Evolutionary conservation across 164 flowering plant species (phyloP).

Genomic region (Cinnamomum chago): DNA sequence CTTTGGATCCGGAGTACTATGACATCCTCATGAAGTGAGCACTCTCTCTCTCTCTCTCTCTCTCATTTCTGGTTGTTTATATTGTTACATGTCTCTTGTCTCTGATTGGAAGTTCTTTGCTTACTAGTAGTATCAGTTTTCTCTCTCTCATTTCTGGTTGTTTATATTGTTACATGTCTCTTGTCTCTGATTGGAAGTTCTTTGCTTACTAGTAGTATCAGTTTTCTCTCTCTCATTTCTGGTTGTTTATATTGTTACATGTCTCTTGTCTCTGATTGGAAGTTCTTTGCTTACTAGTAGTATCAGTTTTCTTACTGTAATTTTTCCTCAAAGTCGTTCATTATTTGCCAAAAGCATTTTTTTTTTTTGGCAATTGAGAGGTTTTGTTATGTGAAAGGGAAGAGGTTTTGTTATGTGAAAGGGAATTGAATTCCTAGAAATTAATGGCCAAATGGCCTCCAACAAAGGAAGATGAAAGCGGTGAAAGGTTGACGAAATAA

Average conservation of each 20-base stretch:
- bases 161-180: too few relatives aligned
- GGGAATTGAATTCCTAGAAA: too few relatives aligned
- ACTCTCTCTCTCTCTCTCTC: not conserved
- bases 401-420: too few relatives aligned
- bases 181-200: too few relatives aligned
- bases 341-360: not conserved
- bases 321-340: not conserved
- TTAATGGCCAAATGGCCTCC: too few relatives aligned
- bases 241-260: not conserved
- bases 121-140: not conserved
- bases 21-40: conserved; percentile 96
- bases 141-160: not conserved
- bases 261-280: too few relatives aligned
- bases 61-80: not conserved
- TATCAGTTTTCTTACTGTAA: not conserved
- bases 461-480: too few relatives aligned
- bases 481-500: too few relatives aligned
- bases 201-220: not conserved
- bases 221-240: not conserved
- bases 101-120: too few relatives aligned
- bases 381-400: too few relatives aligned
- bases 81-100: too few relatives aligned
- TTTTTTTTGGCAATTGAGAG: too few relatives aligned
- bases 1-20: conserved; percentile 89
- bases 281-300: not conserved